Conservation (phyloP, 2,329 filamentous ascomycete species). For the Colletotrichum nymphaeae region DNA sequence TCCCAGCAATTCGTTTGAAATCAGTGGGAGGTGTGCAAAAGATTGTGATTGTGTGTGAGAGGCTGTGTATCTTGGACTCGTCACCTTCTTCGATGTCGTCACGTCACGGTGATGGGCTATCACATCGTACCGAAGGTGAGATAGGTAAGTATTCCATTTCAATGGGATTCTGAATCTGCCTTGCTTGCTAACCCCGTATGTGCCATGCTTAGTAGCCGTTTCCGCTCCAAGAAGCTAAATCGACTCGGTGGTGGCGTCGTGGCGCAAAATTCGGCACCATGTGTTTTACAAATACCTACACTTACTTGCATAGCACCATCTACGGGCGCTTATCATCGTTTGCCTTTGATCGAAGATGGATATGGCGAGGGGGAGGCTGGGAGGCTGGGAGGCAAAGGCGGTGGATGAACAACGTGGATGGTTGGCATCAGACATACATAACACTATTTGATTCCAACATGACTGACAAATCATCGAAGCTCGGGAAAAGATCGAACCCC, state of each 20-base stretch:
- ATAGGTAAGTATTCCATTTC: not conserved
- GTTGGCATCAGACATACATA: not conserved
- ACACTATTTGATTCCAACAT: not conserved
- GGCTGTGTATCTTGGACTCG: not conserved
- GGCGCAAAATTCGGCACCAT: not conserved
- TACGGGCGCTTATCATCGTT: not conserved
- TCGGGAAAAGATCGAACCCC: too few relatives aligned
- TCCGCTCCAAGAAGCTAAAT: not conserved
- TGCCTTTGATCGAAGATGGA: not conserved
- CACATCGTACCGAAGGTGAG: not conserved
- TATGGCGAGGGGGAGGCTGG: not conserved
- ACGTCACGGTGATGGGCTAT: not conserved
- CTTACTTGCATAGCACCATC: not conserved
- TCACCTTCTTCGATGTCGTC: not conserved
- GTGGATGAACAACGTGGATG: not conserved
- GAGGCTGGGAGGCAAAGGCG: not conserved
- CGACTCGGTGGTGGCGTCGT: not conserved
- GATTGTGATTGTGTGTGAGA: not conserved
- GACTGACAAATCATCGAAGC: too few relatives aligned
- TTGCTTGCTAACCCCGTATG: not conserved
- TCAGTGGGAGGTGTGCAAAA: too few relatives aligned
- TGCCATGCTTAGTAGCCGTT: not conserved
- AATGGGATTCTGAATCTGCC: not conserved
- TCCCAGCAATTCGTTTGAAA: not conserved
- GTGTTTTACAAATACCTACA: not conserved